Evolutionary conservation across 2,329 filamentous ascomycete species (phyloP).

Genomic region (Fusarium sarcochroum): DNA sequence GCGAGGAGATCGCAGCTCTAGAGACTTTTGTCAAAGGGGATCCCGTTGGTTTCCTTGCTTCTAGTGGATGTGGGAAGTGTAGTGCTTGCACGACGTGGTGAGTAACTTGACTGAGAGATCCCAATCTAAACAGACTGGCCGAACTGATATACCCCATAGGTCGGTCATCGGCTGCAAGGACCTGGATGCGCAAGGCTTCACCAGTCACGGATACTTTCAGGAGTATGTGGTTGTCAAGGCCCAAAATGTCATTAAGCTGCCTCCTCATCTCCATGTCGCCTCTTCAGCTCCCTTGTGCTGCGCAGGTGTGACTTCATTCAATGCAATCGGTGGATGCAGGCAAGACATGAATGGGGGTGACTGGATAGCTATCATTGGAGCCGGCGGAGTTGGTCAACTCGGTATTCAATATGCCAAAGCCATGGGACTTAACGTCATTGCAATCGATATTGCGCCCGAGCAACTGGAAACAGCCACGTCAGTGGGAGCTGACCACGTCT

Average conservation of each 20-base stretch:
- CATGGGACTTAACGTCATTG: constrained; percentile 1
- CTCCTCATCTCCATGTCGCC: neutral
- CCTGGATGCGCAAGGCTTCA: constrained; percentile 1
- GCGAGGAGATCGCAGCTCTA: neutral
- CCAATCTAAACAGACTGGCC: neutral
- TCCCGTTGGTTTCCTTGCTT: neutral
- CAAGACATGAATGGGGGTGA: neutral
- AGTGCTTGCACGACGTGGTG: neutral
- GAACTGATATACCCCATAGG: neutral
- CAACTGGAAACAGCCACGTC: neutral
- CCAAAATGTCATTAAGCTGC: neutral
- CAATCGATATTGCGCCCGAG: neutral
- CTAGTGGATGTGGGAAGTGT: neutral
- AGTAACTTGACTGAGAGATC: neutral
- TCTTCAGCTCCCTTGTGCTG: constrained; percentile 4
- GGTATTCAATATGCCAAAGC: constrained; percentile 12
- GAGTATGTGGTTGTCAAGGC: constrained; percentile 4
- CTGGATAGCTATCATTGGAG: constrained; percentile 3
- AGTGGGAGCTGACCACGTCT: neutral
- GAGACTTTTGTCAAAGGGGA: neutral
- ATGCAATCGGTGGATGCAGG: neutral
- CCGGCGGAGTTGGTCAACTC: neutral
- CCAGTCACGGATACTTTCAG: constrained; percentile 4
- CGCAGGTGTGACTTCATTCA: constrained; percentile 7
- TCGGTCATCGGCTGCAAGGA: neutral